Evolutionary conservation across 495 filamentous ascomycete genomes (phyloP), one percentile per base, ranked within the genome.

Genomic region (Neurospora sp.): DNA sequence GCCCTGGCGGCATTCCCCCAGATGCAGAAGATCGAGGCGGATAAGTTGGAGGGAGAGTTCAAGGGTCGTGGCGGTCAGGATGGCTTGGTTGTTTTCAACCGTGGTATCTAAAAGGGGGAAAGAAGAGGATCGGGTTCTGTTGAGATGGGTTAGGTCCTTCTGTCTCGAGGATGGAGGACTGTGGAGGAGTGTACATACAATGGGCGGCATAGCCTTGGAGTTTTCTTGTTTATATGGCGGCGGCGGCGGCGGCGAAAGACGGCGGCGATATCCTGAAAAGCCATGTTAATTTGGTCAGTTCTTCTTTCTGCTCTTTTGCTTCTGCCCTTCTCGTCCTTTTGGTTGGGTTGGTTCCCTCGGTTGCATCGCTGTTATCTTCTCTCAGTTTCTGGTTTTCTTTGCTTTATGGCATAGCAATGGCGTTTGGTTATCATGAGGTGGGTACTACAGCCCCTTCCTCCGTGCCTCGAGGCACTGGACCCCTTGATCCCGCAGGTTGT

Each of bases 1-100:
- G 94, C 96, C 4, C 83, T 99, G 59, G 96, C 89, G 12, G 96
- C 91, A 9, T 99, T 98, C 84, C 96, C 96, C 12, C 93, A 97
- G 84, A 84, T 93, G 71, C 94, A 99, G 85, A 86, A 86, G 69
- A 91, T 97, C 27, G 87, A 84, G 72, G 93, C 91, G 0, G 83
- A 85, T 10, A 89, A 82, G 20, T 79, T 99, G 59, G 96, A 98
- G 85, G 82, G 90, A 75, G 90, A 97, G 83, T 97, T 99, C 79
- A 89, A 89, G 83, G 89, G 87, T 1, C 86, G 86, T 69, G 93
- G 91, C n/a, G 94, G 93, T 0, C 83, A 89, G 68, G 86, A 84
- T 22, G 93, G 90, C 0, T 84, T 91, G 87, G 92, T 98, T 10
- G 93, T 92, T 78, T 98, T 98, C 78, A 97, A 98, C 79, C 86